phyloP scores from a whole-genome alignment of 768 basidiomycete species.

The Termitomyces sp. region DNA sequence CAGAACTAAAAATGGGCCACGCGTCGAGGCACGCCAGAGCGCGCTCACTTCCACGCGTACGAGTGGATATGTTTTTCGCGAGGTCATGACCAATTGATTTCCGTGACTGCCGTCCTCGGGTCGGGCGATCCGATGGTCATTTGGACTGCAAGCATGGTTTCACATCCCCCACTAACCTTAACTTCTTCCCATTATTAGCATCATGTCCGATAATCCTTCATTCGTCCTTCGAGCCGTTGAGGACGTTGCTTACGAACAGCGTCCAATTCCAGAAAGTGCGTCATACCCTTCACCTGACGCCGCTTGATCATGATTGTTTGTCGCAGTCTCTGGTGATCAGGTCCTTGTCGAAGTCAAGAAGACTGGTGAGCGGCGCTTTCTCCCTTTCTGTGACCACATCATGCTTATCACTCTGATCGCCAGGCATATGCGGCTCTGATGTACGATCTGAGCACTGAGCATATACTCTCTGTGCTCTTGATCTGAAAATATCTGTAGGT shows the following conservation, averaged over 20 bases:
- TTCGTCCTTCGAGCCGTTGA: slow-evolving; percentile 72
- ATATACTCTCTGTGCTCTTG: slow-evolving; percentile 4
- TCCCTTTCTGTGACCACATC: not conserved
- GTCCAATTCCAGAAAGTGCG: slow-evolving; percentile 71
- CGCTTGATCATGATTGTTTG: not conserved
- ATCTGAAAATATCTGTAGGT: slow-evolving; percentile 38
- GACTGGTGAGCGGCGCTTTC: slow-evolving; percentile 52
- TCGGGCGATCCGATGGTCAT: slow-evolving; percentile 11
- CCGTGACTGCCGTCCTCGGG: slow-evolving; percentile 11
- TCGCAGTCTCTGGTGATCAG: slow-evolving; percentile 61
- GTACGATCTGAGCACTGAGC: slow-evolving; percentile 28
- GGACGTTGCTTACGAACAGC: slow-evolving; percentile 64
- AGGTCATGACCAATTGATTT: not conserved
- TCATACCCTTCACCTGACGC: not conserved
- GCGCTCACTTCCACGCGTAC: not conserved
- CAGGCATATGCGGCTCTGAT: slow-evolving; percentile 92
- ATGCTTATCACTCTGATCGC: slow-evolving; percentile 2
- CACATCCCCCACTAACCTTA: slow-evolving; percentile 2
- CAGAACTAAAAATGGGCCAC: not conserved
- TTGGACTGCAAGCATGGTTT: not conserved
- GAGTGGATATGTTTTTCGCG: not conserved
- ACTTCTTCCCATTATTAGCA: slow-evolving; percentile 12
- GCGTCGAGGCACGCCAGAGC: not conserved
- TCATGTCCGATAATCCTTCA: slow-evolving; percentile 72
- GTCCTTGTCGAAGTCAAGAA: slow-evolving; percentile 90